phyloP scores from a whole-genome alignment of 2,329 filamentous ascomycete genomes.

The Cadophora gregata region DNA sequence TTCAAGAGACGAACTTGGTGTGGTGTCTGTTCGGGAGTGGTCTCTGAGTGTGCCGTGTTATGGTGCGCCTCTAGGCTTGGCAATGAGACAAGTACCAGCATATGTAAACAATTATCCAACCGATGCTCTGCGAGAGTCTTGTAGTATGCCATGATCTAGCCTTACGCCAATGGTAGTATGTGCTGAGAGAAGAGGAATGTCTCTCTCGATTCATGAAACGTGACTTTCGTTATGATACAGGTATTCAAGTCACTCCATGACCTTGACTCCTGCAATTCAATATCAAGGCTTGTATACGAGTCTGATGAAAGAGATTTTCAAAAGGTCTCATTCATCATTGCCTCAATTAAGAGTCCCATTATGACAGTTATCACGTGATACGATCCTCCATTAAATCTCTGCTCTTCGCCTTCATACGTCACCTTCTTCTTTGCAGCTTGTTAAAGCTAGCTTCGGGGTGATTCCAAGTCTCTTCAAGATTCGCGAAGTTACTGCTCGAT shows the following conservation, averaged over 20 bases:
- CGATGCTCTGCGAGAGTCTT: background rate
- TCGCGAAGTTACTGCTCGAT: too few species aligned
- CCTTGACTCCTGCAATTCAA: too few species aligned
- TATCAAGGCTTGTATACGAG: too few species aligned
- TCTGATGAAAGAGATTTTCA: too few species aligned
- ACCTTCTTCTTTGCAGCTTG: too few species aligned
- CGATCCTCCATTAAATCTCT: too few species aligned
- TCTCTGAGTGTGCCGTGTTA: background rate
- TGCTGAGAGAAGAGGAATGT: background rate
- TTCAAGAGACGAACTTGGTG: background rate
- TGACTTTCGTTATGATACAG: background rate
- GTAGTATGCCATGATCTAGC: background rate
- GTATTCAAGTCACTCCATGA: background rate
- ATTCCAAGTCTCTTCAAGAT: too few species aligned
- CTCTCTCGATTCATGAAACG: background rate
- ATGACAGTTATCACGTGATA: too few species aligned
- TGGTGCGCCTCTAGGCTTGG: background rate
- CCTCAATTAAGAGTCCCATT: too few species aligned
- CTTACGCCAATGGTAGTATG: background rate
- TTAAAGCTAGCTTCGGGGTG: too few species aligned
- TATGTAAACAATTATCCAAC: background rate
- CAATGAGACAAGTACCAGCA: background rate
- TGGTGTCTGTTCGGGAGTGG: background rate
- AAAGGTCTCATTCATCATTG: too few species aligned
- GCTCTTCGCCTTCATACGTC: too few species aligned